Evolutionary conservation across 1,284 basidiomycete genomes (phyloP).

Genomic region (Omphalotus olearius): DNA sequence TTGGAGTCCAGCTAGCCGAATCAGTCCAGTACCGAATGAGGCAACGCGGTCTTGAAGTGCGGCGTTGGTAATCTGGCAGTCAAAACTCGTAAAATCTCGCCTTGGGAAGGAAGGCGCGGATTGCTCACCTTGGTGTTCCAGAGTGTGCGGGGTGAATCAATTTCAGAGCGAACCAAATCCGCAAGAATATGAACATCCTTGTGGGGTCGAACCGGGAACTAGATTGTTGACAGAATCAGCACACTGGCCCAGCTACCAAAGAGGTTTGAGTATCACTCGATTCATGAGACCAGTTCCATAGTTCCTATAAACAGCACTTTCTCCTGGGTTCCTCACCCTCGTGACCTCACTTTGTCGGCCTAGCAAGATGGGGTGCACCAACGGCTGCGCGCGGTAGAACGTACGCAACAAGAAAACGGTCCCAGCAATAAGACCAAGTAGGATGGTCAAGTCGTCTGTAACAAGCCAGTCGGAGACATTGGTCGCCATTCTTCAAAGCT

Average conservation of each 20-base stretch:
- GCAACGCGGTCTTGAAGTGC: conserved; percentile 60
- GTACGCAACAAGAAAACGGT: conserved; percentile 72
- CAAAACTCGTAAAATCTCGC: background rate
- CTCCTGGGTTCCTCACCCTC: conserved; percentile 67
- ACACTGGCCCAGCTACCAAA: conserved; percentile 12
- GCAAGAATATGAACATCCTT: conserved; percentile 65
- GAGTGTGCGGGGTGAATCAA: conserved; percentile 63
- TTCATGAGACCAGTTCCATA: conserved; percentile 78
- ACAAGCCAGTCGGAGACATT: conserved; percentile 50
- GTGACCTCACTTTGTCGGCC: conserved; percentile 80
- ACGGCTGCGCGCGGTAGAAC: conserved; percentile 71
- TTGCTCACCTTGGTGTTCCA: conserved; percentile 69
- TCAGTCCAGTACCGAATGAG: conserved; percentile 65
- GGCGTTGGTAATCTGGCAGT: conserved; percentile 60
- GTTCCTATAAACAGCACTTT: conserved; percentile 79
- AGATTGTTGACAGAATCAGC: conserved; percentile 3
- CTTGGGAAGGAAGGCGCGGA: background rate
- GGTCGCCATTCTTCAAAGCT: conserved; percentile 13
- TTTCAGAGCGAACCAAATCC: conserved; percentile 62
- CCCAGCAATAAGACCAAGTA: conserved; percentile 66
- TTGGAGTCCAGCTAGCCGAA: conserved; percentile 52
- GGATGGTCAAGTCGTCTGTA: conserved; percentile 73
- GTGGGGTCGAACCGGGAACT: conserved; percentile 70
- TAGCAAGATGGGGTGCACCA: conserved; percentile 79
- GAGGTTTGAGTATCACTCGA: conserved; percentile 41